Evolutionary conservation across 2,329 filamentous ascomycete genomes (phyloP), one percentile per base, ranked within the genome.

Genomic region (Aureobasidium musti): DNA sequence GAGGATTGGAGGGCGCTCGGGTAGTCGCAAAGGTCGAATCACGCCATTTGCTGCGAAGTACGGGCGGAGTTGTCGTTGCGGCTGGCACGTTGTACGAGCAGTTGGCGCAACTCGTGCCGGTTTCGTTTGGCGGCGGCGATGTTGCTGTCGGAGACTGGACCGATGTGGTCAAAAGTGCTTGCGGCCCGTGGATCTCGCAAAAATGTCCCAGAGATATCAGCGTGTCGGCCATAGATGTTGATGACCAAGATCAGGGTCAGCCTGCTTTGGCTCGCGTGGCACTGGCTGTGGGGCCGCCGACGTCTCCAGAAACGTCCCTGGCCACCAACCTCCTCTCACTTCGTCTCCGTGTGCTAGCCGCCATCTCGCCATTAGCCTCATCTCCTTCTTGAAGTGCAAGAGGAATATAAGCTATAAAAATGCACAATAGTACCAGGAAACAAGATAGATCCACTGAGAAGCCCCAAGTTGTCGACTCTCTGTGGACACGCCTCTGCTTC

Each of bases 161-260:
- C 11, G 49, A 53, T 19, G 66, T 67, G 10, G 57, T 54, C 33
- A 67, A 23, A 8, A 67, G 50, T 10, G 66, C 49, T 50, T 63
- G 57, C 49, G 66, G 66, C 17, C 66, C 66, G 37, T 67, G 66
- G 30, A 67, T 63, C 59, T 67, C 66, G 66, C 66, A 67, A 43
- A 67, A 67, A 28, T 67, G 66, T 37, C 57, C 57, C 2, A 67
- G 66, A 5, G 57, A 63, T 23, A 67, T 61, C 26, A 63, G 30
- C 8, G 63, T 56, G 63, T 64, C 59, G 5, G 37, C 43, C 41
- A 53, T 49, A 19, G 7, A n/a, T 19, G 13, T n/a, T 19, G 41
- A 35, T 23, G 57, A 47, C 28, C 41, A 45, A 4, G 41, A 26
- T 23, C 41, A 49, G 41, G 39, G 54, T 59, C 54, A 47, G 26